Conservation (phyloP, 2,329 filamentous ascomycete species). For the Stachybotrys elegans region DNA sequence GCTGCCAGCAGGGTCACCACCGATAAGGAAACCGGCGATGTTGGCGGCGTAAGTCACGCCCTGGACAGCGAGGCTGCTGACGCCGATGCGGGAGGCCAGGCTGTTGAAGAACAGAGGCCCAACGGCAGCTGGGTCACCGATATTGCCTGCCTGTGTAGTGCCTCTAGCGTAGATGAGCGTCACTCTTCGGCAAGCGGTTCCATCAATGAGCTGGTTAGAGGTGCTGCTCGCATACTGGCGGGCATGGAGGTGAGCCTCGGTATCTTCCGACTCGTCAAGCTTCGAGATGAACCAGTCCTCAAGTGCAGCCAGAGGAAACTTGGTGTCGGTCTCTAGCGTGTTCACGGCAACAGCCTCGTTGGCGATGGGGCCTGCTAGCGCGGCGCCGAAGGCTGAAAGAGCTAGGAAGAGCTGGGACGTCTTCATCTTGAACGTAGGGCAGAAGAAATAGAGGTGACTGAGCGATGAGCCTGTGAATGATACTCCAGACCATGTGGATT, state of each 20-base stretch:
- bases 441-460: neutral
- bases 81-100: conserved; percentile 34
- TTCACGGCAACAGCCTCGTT: neutral
- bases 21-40: conserved; percentile 37
- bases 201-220: conserved; percentile 3
- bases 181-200: conserved; percentile 16
- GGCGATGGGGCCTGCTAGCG: neutral
- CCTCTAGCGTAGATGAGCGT: conserved; percentile 55
- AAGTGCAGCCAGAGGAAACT: neutral
- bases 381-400: neutral
- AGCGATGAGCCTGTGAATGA: neutral
- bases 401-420: neutral
- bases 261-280: neutral
- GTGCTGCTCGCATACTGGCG: conserved; percentile 2
- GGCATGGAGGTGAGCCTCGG: neutral
- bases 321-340: neutral
- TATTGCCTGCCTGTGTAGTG: conserved; percentile 46
- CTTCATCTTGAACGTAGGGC: neutral
- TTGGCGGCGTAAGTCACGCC: conserved; percentile 48
- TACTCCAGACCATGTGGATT: neutral
- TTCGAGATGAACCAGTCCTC: neutral
- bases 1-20: conserved; percentile 39
- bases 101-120: conserved; percentile 47
- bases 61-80: conserved; percentile 42
- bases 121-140: conserved; percentile 34